Base-by-base conservation (phyloP, 257 asterid genomes). In the Ophiorrhiza pumila region DNA sequence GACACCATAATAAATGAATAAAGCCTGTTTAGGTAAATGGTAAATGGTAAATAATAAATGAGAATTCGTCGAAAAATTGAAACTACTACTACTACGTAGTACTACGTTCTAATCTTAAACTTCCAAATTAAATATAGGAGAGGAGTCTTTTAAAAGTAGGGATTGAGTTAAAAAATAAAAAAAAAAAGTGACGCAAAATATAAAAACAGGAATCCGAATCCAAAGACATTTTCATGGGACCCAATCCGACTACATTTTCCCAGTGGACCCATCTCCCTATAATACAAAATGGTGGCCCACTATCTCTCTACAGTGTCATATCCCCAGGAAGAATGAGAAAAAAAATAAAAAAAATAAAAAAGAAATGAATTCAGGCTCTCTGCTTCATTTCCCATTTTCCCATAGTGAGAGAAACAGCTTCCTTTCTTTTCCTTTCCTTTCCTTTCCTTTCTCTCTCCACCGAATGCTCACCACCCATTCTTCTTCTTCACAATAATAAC, bases 151-250 rank as follows among this genome's bases (percentile, higher is more conserved):
- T n/a, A n/a, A n/a, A n/a, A n/a, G n/a, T n/a, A n/a, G n/a, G n/a
- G n/a, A n/a, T n/a, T n/a, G 37, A 7, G 27, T 20, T 31, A 43
- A 47, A 31, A 15, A 29, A 31, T 18, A 11, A 45, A 41, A 46
- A 41, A 35, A 5, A 68, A 35, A 17, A 61, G 17, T 6, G 0
- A 52, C 18, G 9, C 0, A 25, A 39, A 32, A 61, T 63, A 64
- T 41, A 41, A 70, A 70, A 39, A 11, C 66, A 39, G 15, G 63
- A 60, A 69, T 60, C 58, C 76, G 80, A 76, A 76, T 69, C 71
- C 80, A 69, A 76, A 69, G 80, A 37, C 79, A 41, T 69, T 69
- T 68, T 61, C 68, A 41, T 13, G 60, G 75, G 75, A 43, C 75
- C 80, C 75, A 39, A 35, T 35, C 1, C 34, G n/a, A n/a, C 31